Evolutionary conservation across 352 stramenopile species (phyloP).

Genomic region (Phytophthora colocasiae): DNA sequence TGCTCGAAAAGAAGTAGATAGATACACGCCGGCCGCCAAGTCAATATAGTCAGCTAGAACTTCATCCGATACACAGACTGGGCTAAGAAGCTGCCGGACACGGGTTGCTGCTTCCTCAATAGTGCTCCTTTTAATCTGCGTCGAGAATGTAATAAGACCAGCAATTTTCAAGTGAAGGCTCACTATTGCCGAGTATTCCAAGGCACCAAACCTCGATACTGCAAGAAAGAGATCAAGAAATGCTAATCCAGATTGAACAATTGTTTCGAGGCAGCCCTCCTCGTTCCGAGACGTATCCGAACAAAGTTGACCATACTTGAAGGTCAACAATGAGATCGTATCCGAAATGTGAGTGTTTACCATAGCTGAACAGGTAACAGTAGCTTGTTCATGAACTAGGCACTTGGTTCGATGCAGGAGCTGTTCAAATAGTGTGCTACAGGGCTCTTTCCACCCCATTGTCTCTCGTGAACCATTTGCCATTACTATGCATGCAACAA

Average conservation of each 20-base stretch:
- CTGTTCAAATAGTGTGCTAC: constrained; percentile 12
- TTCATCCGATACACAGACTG: constrained; percentile 30
- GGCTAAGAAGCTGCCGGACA: constrained; percentile 14
- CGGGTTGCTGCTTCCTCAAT: constrained; percentile 12
- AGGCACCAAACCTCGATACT: constrained; percentile 17
- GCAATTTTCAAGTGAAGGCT: constrained; percentile 29
- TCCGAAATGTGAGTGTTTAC: constrained; percentile 23
- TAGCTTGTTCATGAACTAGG: constrained; percentile 10
- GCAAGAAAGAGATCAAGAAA: constrained; percentile 27
- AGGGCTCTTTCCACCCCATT: constrained; percentile 8
- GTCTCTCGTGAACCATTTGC: neutral
- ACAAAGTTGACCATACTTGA: constrained; percentile 19
- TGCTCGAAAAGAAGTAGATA: constrained; percentile 16
- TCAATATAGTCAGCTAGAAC: constrained; percentile 28
- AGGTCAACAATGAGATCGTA: constrained; percentile 16
- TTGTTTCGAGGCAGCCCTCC: constrained; percentile 4
- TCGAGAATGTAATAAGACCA: constrained; percentile 4
- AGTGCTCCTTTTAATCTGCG: constrained; percentile 2
- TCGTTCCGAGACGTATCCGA: constrained; percentile 1
- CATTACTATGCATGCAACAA: constrained; percentile 18
- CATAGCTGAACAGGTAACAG: constrained; percentile 2
- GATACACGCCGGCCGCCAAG: constrained; percentile 3
- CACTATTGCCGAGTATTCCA: constrained; percentile 26
- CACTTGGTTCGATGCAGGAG: constrained; percentile 13
- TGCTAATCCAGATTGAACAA: constrained; percentile 24